Evolutionary conservation across 192 early-diverging fungal species (phyloP).

Genomic region (Linnemannia zychae): DNA sequence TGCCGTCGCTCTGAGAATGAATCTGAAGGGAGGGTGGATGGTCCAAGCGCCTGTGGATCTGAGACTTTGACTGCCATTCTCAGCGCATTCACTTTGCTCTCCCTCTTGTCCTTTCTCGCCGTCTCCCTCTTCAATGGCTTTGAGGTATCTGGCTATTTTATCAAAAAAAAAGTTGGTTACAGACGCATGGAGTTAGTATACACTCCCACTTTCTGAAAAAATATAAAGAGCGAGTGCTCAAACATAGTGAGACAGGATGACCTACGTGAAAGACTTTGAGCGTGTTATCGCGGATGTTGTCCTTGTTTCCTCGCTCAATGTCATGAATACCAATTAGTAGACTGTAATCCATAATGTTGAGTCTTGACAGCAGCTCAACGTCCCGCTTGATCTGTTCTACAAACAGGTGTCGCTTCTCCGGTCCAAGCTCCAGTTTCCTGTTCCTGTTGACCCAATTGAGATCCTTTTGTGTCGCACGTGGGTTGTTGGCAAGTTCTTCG

Average conservation of each 20-base stretch:
- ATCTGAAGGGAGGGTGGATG: slow-evolving; percentile 65
- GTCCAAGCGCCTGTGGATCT: slow-evolving; percentile 69
- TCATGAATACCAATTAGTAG: slow-evolving; percentile 93
- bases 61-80: slow-evolving; percentile 64
- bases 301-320: slow-evolving; percentile 82
- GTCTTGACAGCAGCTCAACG: slow-evolving; percentile 77
- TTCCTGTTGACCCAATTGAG: slow-evolving; percentile 88
- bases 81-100: slow-evolving; percentile 64
- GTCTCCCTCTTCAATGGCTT: slow-evolving; percentile 47
- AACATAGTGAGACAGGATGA: not conserved
- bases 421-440: slow-evolving; percentile 82
- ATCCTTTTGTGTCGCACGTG: slow-evolving; percentile 93
- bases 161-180: not conserved
- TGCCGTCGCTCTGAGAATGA: slow-evolving; percentile 70
- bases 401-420: slow-evolving; percentile 78
- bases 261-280: slow-evolving; percentile 79
- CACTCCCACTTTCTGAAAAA: not conserved
- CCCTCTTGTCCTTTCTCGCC: slow-evolving; percentile 56
- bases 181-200: not conserved
- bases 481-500: slow-evolving; percentile 80
- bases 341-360: slow-evolving; percentile 98
- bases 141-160: slow-evolving; percentile 57
- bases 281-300: slow-evolving; percentile 91
- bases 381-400: slow-evolving; percentile 89
- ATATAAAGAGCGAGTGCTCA: not conserved